Percentiles rank a stretch among this genome's conserved stretches.
phyloP scores from a whole-genome alignment of 805 yeast genomes.

The Metschnikowia lunata region DNA sequence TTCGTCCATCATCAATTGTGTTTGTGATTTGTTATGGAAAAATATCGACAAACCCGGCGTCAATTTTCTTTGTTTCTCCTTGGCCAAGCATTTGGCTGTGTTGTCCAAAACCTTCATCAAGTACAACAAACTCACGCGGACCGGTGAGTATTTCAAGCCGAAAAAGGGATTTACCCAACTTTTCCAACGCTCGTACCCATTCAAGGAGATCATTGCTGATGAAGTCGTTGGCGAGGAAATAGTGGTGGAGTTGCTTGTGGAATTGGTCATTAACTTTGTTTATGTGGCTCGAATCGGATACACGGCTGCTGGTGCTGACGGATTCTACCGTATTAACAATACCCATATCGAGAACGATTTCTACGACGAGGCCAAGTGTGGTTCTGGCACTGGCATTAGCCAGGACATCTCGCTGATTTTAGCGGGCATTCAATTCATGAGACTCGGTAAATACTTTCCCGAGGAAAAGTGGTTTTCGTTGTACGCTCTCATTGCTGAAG shows the following conservation, averaged over 20 bases:
- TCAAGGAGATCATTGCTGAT: constrained; percentile 61
- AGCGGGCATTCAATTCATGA: constrained; percentile 46
- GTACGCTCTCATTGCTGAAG: constrained; percentile 53
- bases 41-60: constrained; percentile 25
- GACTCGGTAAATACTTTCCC: constrained; percentile 60
- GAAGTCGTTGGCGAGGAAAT: constrained; percentile 66
- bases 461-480: constrained; percentile 70
- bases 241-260: constrained; percentile 68
- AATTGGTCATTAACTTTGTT: constrained; percentile 58
- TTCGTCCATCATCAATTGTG: constrained; percentile 50
- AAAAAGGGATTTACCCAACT: constrained; percentile 62
- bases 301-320: constrained; percentile 37
- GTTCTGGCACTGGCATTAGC: constrained; percentile 38
- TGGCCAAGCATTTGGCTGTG: constrained; percentile 52
- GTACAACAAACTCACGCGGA: constrained; percentile 47
- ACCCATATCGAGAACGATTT: constrained; percentile 29
- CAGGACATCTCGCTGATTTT: constrained; percentile 42
- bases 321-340: constrained; percentile 38
- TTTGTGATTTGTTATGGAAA: constrained; percentile 38
- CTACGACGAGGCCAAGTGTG: constrained; percentile 40
- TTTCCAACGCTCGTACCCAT: constrained; percentile 68
- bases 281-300: constrained; percentile 50
- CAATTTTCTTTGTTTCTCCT: constrained; percentile 40
- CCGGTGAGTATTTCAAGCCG: constrained; percentile 46
- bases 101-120: constrained; percentile 48